A percentile compares a stretch with the other conserved stretches of the same genome.
Evolutionary conservation across 176 grass and related monocot species (phyloP).

Genomic region (Ensete glaucum): DNA sequence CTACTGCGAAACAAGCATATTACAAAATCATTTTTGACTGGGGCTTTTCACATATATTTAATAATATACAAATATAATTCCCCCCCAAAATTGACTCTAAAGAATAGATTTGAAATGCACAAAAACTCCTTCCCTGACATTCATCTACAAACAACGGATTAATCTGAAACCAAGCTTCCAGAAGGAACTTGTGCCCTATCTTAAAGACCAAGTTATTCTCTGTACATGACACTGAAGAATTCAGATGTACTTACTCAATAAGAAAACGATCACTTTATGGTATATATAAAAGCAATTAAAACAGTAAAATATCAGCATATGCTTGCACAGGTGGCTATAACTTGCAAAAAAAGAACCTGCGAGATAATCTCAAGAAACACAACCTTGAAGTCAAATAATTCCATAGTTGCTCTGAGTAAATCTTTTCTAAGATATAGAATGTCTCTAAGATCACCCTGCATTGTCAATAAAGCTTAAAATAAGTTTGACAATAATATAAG

Average conservation of each 20-base stretch:
- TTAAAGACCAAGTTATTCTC: not conserved
- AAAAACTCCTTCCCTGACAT: too few relatives aligned
- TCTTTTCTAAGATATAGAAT: slow-evolving; percentile 68
- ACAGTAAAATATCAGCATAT: not conserved
- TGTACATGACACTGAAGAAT: not conserved
- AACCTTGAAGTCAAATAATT: slow-evolving; percentile 66
- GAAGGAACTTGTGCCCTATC: too few relatives aligned
- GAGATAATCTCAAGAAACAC: slow-evolving; percentile 9
- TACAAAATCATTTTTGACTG: too few relatives aligned
- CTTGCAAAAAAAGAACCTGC: not conserved
- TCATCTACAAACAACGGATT: too few relatives aligned
- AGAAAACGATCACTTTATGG: not conserved
- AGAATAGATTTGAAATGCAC: too few relatives aligned
- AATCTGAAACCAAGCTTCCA: too few relatives aligned
- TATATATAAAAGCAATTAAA: not conserved
- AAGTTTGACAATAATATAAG: slow-evolving; percentile 8
- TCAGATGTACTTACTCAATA: too few relatives aligned
- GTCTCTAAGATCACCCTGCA: slow-evolving; percentile 64
- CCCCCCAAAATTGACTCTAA: too few relatives aligned
- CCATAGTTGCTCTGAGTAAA: slow-evolving; percentile 63
- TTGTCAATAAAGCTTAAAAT: slow-evolving; percentile 11
- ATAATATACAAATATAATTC: too few relatives aligned
- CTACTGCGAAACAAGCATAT: too few relatives aligned
- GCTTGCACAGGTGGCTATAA: too few relatives aligned
- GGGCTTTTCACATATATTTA: too few relatives aligned